These are phyloP conservation scores for Blakeslea trispora DNA, from an alignment of 371 early-diverging fungal species.

Conservation along the genomic window DNA sequence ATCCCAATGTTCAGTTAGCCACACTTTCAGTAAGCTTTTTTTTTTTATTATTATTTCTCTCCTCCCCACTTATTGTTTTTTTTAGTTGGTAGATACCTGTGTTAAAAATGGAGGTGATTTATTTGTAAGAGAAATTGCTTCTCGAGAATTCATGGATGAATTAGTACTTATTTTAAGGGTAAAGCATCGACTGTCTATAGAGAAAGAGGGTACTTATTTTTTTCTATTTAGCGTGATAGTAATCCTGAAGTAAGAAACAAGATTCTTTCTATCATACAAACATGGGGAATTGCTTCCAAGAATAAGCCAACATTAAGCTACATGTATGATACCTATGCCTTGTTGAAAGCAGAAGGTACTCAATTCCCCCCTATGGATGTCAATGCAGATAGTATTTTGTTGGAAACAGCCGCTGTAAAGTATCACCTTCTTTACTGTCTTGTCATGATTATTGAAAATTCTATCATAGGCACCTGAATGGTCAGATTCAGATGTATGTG, in stretches of 20 bases:
- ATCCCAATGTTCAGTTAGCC: conserved; percentile 92
- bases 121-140: conserved; percentile 88
- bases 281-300: conserved; percentile 86
- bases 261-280: conserved; percentile 76
- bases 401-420: conserved; percentile 71
- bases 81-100: conserved; percentile 87
- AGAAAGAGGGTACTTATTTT: neutral
- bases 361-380: conserved; percentile 77
- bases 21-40: conserved; percentile 82
- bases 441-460: too few species aligned
- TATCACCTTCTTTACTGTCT: too few species aligned
- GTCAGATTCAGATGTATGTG: conserved; percentile 93
- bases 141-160: conserved; percentile 89
- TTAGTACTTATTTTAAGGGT: conserved; percentile 66
- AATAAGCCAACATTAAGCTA: conserved; percentile 77
- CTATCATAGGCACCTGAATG: conserved; percentile 94
- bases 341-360: conserved; percentile 74
- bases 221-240: conserved; percentile 33
- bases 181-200: neutral
- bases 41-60: neutral
- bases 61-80: too few species aligned
- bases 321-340: conserved; percentile 74
- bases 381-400: conserved; percentile 65
- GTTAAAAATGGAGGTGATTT: conserved; percentile 93
- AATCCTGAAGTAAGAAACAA: conserved; percentile 77